Evolutionary conservation across 805 yeast genomes (phyloP), one percentile per base, ranked within the genome.

Genomic region (Ogataea sp.): DNA sequence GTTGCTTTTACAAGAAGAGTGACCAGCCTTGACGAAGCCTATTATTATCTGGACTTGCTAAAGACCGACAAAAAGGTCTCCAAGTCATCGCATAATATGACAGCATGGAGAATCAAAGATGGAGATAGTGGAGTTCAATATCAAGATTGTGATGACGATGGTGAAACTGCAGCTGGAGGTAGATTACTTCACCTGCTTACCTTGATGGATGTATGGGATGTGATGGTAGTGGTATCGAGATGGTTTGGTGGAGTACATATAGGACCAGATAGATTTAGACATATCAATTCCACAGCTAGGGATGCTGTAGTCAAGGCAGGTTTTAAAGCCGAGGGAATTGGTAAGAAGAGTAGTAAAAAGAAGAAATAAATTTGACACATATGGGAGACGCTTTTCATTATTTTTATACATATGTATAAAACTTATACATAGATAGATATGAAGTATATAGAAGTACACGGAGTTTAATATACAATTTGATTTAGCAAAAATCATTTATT

Each of bases 81-180:
- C 7, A 70, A 72, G 44, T 80, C 96, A 0, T 57, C 72, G 1
- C 97, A 90, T 59, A 80, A 81, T 44, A 93, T 93, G 80, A 73
- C 78, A 14, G 93, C 96, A 0, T 89, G 90, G 82, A 65, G 97
- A 45, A 81, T 93, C 3, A 68, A 68, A 40, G 57, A 70, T n/a
- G 58, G 54, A 1, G 62, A 53, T 1, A 65, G 68, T 16, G 85
- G 80, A 0, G 72, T 77, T 0, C 67, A 71, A 28, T 72, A 69
- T 36, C 93, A 85, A 50, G 97, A 93, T 50, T 88, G 85, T 50
- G 97, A 93, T 53, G 97, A 93, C 57, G 98, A 90, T 55, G 98
- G 98, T 3, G 98, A 93, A 55, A 72, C 94, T 0, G 97, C 97
- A 1, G 96, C 97, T 1, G 98, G 98, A 9, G 78, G 89, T 5